These are phyloP conservation scores for Malassezia nana DNA, from an alignment of 1,284 basidiomycete species.

Conservation along the genomic window DNA sequence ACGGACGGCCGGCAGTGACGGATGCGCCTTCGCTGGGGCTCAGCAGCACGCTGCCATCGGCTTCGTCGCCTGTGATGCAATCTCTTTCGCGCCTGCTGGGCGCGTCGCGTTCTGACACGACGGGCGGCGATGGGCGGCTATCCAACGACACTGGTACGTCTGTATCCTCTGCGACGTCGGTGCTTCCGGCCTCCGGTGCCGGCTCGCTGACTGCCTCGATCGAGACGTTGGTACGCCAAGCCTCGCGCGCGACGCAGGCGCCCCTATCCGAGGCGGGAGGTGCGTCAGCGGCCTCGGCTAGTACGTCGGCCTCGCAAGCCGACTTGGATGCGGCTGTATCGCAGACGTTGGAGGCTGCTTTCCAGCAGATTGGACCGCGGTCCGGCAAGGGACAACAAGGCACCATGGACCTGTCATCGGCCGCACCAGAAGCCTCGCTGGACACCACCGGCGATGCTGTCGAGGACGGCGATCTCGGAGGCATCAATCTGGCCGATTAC, in stretches of 20 bases:
- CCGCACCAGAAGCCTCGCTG: not conserved
- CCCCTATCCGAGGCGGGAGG: not conserved
- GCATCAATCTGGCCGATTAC: constrained; percentile 36
- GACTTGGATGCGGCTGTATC: constrained; percentile 35
- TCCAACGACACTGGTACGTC: not conserved
- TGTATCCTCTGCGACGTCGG: not conserved
- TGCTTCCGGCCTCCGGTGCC: constrained; percentile 6
- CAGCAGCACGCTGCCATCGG: not conserved
- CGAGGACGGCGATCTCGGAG: constrained; percentile 18
- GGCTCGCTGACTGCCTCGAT: constrained; percentile 15
- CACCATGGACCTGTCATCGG: not conserved
- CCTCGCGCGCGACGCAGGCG: constrained; percentile 5
- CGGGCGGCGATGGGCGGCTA: not conserved
- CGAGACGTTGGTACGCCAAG: constrained; percentile 16
- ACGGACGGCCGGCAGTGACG: not conserved
- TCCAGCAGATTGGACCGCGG: constrained; percentile 29
- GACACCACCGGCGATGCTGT: not conserved
- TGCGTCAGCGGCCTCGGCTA: not conserved
- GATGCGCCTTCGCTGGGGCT: not conserved
- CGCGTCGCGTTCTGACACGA: not conserved
- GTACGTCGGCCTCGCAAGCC: constrained; percentile 17
- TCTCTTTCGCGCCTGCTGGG: constrained; percentile 13
- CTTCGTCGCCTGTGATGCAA: constrained; percentile 17
- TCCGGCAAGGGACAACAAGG: not conserved
- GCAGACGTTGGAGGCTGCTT: constrained; percentile 31